Base-by-base conservation (phyloP, 1,139 yeast species). In the Hansenula lynferdii region DNA sequence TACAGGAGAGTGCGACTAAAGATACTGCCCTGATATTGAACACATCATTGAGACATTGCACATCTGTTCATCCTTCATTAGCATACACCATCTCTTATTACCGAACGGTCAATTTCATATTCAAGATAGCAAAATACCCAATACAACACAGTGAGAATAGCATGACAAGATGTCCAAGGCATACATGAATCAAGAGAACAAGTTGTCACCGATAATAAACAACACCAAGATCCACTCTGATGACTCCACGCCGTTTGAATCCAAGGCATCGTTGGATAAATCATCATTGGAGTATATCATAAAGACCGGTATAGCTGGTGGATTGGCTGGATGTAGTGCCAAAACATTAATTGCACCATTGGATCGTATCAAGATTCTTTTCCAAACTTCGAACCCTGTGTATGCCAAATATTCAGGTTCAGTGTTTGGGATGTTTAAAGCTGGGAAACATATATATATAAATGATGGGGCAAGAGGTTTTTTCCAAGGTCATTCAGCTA, bases 401-500 rank as follows among this genome's bases (percentile, higher is more conserved):
- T 92, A 85, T 54, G 61, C 76, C 28, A 75, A 83, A 58, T 89
- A 79, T 58, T 70, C 96, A 17, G 96, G 97, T 16, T 79, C 90
- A 1, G 75, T 85, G 51, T 62, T 68, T 23, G 99, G 98, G 3
- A 67, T 92, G 38, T 70, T 79, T 42, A 66, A 69, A 35, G 97
- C 98, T 0, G 84, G 84, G 0, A 64, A 65, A 31, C 73, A 76
- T 42, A 90, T 92, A 26, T 77, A 79, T 65, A 42, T 53, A 8
- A 69, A 67, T 29, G 95, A 86, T 57, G 98, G 98, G n/a, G 39
- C 80, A 1, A 48, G 66, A 34, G 98, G 98, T 1, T 74, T 92
- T 41, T 92, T 80, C 59, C 96, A 90, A 54, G 99, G 99, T 28
- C 98, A 92, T 60, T 85, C 95, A 3, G 96, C 95, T 1, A 92